phyloP scores from a whole-genome alignment of 345 rosid genomes.

The Salix viminalis region DNA sequence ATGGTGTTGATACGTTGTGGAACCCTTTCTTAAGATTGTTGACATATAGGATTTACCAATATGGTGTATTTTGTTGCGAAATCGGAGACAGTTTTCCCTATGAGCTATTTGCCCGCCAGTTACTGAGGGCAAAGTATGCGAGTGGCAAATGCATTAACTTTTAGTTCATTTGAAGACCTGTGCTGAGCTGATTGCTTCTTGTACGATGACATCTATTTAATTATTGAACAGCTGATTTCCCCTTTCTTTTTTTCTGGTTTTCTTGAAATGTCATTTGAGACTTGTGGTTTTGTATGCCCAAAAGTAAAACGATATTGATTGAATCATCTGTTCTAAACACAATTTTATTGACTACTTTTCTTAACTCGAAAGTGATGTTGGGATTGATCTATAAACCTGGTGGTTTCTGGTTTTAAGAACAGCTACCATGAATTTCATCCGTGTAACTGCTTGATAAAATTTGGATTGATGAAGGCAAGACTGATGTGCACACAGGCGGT shows the following conservation, averaged over 20 bases:
- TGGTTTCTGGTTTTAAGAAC: not conserved
- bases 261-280: conserved; percentile 3
- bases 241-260: not conserved
- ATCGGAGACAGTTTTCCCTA: conserved; percentile 25
- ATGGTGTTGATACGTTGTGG: conserved; percentile 6
- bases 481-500: not conserved
- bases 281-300: not conserved
- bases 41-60: conserved; percentile 18
- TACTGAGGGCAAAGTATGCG: not conserved
- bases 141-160: conserved; percentile 17
- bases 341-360: not conserved
- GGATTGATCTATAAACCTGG: not conserved
- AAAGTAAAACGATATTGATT: not conserved
- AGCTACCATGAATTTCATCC: not conserved
- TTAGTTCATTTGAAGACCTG: conserved; percentile 19
- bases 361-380: not conserved
- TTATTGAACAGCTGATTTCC: conserved; percentile 15
- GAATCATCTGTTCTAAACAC: not conserved
- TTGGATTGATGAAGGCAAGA: not conserved
- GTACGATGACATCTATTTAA: conserved; percentile 8
- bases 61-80: not conserved
- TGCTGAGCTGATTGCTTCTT: conserved; percentile 16
- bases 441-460: not conserved
- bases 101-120: not conserved
- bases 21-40: conserved; percentile 4